Evolutionary conservation across 2,329 filamentous ascomycete genomes (phyloP), one percentile per base, ranked within the genome.

Genomic region (Aspergillus bombycis): DNA sequence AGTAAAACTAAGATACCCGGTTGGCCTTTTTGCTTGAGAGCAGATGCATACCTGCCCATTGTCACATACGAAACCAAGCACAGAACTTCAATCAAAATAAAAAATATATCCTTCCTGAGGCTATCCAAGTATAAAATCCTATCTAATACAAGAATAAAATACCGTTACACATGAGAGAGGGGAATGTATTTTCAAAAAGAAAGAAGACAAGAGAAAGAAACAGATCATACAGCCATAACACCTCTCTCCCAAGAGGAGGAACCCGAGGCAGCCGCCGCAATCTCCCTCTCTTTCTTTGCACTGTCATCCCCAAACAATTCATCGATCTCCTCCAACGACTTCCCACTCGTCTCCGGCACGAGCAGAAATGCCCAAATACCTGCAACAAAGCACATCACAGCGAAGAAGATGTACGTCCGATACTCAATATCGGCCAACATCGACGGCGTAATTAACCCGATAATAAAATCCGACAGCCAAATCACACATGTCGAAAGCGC

Each of bases 391-490:
- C 61, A 67, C 43, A 67, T 65, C 0, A 63, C 62, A 7, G 67
- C 68, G 56, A 69, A 71, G 1, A 71, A 62, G 26, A 70, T 64
- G 16, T 69, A 71, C 21, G 69, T 70, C 7, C 67, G 61, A 23
- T 60, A 69, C 1, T 45, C 43, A 4, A 70, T 67, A 53, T 66
- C 58, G n/a, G 82, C 62, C 23, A 71, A 65, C 88, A 91, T 91
- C 41, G 85, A 86, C 2, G 89, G 86, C 1, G 88, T 88, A 32
- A 86, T 87, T 60, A 87, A 79, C 0, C 89, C 88, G 58, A 91
- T 86, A 5, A 91, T 84, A 60, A 91, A 89, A 72, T 91, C 91
- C 77, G 91, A 91, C 2, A 91, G 76, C 89, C 89, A 91, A 69
- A 91, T 88, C 0, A 86, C 89, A 0, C 86, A 87, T 0, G 89